Evolutionary conservation across 1,284 basidiomycete species (phyloP).

Genomic region (Mycena citricolor): DNA sequence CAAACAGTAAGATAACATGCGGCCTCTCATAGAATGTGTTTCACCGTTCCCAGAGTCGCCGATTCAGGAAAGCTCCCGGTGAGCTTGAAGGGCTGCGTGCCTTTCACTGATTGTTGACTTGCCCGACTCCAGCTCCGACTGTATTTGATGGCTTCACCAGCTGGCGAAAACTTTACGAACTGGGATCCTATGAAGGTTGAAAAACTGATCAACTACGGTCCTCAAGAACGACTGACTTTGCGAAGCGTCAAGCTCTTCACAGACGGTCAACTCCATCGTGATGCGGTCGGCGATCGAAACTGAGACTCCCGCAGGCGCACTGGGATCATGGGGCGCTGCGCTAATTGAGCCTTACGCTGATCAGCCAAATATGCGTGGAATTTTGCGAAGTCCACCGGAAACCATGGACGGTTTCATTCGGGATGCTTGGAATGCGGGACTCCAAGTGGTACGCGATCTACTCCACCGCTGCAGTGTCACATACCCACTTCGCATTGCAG

Average conservation of each 20-base stretch:
- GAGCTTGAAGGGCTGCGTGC: slow-evolving; percentile 26
- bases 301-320: slow-evolving; percentile 54
- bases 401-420: slow-evolving; percentile 56
- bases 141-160: slow-evolving; percentile 73
- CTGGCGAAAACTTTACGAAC: slow-evolving; percentile 45
- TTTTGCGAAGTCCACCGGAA: slow-evolving; percentile 61
- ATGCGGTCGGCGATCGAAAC: background rate
- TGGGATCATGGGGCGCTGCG: slow-evolving; percentile 91
- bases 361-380: slow-evolving; percentile 66
- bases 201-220: slow-evolving; percentile 60
- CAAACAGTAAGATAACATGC: slow-evolving; percentile 51
- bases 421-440: slow-evolving; percentile 65
- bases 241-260: slow-evolving; percentile 82
- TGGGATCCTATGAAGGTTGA: slow-evolving; percentile 63
- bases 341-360: slow-evolving; percentile 85
- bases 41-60: slow-evolving; percentile 45
- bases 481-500: background rate
- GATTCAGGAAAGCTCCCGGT: slow-evolving; percentile 66
- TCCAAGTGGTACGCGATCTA: slow-evolving; percentile 59
- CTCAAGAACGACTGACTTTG: slow-evolving; percentile 64
- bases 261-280: slow-evolving; percentile 50
- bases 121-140: slow-evolving; percentile 55
- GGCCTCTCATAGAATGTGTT: too few species aligned
- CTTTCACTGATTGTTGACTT: background rate
- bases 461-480: too few species aligned